These are phyloP conservation scores for Penicillium diatomitis DNA, from an alignment of 495 filamentous ascomycete species.

Conservation along the genomic window DNA sequence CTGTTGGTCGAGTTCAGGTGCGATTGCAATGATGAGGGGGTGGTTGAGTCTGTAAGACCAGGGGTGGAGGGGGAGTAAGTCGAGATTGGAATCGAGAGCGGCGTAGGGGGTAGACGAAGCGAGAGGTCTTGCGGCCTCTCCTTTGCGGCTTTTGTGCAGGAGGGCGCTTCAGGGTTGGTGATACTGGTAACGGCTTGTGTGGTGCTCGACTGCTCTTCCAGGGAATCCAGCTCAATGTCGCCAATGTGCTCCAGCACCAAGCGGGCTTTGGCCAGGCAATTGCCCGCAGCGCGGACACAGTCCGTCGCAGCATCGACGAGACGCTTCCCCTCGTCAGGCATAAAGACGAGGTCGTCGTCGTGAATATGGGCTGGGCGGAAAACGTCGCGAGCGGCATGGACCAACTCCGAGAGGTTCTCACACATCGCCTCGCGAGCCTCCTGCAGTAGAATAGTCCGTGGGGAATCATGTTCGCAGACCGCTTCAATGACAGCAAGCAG, in stretches of 20 bases:
- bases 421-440: constrained; percentile 72
- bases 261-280: constrained; percentile 80
- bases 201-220: constrained; percentile 36
- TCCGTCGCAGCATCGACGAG: constrained; percentile 75
- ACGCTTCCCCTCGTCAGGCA: constrained; percentile 70
- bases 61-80: constrained; percentile 30
- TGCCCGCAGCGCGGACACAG: constrained; percentile 83
- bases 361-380: constrained; percentile 52
- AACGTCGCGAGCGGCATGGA: constrained; percentile 69
- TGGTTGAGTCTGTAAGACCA: constrained; percentile 32
- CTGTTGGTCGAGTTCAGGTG: constrained; percentile 14
- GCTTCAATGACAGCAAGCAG: constrained; percentile 75
- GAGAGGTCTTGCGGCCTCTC: constrained; percentile 20
- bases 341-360: constrained; percentile 62
- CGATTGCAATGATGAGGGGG: constrained; percentile 35
- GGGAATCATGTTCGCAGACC: constrained; percentile 66
- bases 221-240: constrained; percentile 77
- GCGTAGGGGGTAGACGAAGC: constrained; percentile 32
- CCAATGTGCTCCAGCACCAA: constrained; percentile 82
- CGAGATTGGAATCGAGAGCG: constrained; percentile 30
- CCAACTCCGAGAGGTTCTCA: constrained; percentile 65
- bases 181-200: constrained; percentile 6
- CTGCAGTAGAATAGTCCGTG: constrained; percentile 53
- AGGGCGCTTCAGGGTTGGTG: constrained; percentile 3
- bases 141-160: constrained; percentile 12